These are phyloP conservation scores for Solanum ossicruentum DNA, from an alignment of 257 asterid species.

Conservation along the genomic window DNA sequence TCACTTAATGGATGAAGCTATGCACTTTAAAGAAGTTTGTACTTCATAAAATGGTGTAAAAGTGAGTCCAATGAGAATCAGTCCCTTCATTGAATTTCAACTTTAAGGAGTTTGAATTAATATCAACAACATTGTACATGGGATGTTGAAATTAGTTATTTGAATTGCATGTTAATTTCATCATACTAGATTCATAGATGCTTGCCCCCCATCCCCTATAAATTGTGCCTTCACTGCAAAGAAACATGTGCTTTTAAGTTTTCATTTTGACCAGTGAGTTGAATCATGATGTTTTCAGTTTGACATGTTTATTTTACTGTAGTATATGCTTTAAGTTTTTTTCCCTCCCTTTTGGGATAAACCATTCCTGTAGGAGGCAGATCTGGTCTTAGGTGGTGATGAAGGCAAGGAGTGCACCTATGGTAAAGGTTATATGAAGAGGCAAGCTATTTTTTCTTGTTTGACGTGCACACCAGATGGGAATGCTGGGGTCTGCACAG, in stretches of 20 bases:
- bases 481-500: conserved; percentile 89
- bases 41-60: neutral
- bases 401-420: conserved; percentile 95
- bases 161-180: neutral
- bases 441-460: conserved; percentile 89
- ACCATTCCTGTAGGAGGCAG: conserved; percentile 51
- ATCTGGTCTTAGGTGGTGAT: conserved; percentile 88
- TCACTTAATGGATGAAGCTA: neutral
- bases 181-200: neutral
- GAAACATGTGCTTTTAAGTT: neutral
- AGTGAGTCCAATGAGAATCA: neutral
- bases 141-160: neutral
- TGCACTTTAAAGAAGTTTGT: neutral
- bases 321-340: neutral
- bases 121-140: neutral
- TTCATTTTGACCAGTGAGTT: neutral
- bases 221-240: neutral
- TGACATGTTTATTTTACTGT: neutral
- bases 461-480: conserved; percentile 92
- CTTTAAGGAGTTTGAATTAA: neutral
- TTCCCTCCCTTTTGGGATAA: neutral
- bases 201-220: neutral
- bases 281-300: neutral
- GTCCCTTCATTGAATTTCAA: neutral
- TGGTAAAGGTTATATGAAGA: conserved; percentile 58